phyloP scores from a whole-genome alignment of 352 stramenopile species.

The Phytophthora cryptogea region DNA sequence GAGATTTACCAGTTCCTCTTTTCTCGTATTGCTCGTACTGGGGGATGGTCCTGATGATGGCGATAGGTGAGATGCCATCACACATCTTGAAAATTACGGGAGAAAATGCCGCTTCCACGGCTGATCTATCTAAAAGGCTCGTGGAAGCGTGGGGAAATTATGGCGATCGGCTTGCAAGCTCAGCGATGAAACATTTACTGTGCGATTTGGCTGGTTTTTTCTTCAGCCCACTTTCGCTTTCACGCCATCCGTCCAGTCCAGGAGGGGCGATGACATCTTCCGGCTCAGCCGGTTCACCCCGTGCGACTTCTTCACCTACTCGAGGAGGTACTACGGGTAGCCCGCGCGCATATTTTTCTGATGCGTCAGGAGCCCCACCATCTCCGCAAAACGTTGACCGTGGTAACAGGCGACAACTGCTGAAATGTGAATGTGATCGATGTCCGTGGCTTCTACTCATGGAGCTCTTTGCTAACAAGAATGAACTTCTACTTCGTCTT shows the following conservation, averaged over 20 bases:
- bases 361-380: conserved; percentile 24
- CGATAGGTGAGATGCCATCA: conserved; percentile 51
- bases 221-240: conserved; percentile 54
- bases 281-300: conserved; percentile 12
- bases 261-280: conserved; percentile 1
- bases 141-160: conserved; percentile 66
- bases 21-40: conserved; percentile 83
- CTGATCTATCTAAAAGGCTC: conserved; percentile 42
- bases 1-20: conserved; percentile 23
- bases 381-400: conserved; percentile 28
- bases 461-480: conserved; percentile 70
- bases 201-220: conserved; percentile 67
- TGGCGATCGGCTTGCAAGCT: conserved; percentile 51
- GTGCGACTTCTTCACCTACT: conserved; percentile 27
- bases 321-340: conserved; percentile 20
- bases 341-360: conserved; percentile 24
- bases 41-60: conserved; percentile 62
- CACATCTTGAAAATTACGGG: conserved; percentile 60
- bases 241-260: conserved; percentile 22
- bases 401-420: conserved; percentile 47
- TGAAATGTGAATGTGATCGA: conserved; percentile 70
- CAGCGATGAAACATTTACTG: conserved; percentile 56
- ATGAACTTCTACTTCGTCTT: conserved; percentile 75
- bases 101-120: conserved; percentile 35
- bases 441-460: conserved; percentile 79